These are phyloP conservation scores for Panus rudis DNA, from an alignment of 768 basidiomycete species.

Conservation along the genomic window DNA sequence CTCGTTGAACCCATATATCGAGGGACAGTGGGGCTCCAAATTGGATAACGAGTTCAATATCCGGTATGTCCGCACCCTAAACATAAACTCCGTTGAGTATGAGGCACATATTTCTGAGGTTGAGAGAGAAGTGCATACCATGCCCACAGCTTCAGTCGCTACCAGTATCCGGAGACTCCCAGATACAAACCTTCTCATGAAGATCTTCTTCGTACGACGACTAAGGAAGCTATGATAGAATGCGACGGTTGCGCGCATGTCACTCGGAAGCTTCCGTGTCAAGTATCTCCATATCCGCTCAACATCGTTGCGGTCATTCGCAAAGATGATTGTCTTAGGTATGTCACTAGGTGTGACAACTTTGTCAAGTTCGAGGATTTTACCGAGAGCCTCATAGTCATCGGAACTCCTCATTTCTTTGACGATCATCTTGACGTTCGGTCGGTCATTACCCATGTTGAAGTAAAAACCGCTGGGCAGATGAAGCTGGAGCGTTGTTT, in stretches of 20 bases:
- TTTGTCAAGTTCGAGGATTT: neutral
- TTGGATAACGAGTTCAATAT: slow-evolving; percentile 2
- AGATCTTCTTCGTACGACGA: neutral
- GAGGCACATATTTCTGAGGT: neutral
- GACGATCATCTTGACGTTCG: neutral
- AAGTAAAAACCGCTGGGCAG: slow-evolving; percentile 1
- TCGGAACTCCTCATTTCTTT: neutral
- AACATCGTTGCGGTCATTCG: neutral
- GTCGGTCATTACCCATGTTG: slow-evolving; percentile 3
- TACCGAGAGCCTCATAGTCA: neutral
- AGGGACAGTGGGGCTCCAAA: neutral
- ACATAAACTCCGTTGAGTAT: neutral
- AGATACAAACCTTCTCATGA: neutral
- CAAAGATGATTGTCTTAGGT: slow-evolving; percentile 1
- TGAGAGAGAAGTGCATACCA: slow-evolving; percentile 1
- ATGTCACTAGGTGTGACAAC: neutral
- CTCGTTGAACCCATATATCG: slow-evolving; percentile 3
- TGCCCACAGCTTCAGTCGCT: slow-evolving; percentile 5
- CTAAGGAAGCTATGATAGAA: neutral
- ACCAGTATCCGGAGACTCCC: neutral
- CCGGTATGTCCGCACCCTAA: slow-evolving; percentile 1
- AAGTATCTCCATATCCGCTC: neutral
- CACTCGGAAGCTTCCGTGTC: neutral
- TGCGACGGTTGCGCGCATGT: neutral
- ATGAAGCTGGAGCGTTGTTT: neutral